A percentile compares a stretch with the other conserved stretches of the same genome.
phyloP scores from a whole-genome alignment of 495 filamentous ascomycete species.

The Trichoderma reesei region DNA sequence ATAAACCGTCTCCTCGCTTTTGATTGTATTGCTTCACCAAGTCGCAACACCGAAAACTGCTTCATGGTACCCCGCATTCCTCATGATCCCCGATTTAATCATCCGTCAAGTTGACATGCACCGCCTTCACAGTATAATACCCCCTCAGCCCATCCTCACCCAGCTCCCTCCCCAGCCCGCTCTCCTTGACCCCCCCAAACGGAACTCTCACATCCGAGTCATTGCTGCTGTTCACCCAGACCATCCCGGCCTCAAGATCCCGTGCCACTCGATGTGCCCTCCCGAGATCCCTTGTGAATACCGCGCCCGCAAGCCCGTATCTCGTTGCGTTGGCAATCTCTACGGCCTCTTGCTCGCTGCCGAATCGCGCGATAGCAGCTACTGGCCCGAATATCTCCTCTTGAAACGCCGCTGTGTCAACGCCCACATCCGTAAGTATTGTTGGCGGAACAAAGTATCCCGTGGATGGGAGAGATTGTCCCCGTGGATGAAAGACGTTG shows the following conservation, averaged over 20 bases:
- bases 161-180: slow-evolving; percentile 81
- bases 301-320: slow-evolving; percentile 76
- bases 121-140: slow-evolving; percentile 72
- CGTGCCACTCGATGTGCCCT: slow-evolving; percentile 75
- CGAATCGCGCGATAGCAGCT: slow-evolving; percentile 73
- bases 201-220: slow-evolving; percentile 67
- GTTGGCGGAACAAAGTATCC: slow-evolving; percentile 72
- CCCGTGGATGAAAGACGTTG: slow-evolving; percentile 59
- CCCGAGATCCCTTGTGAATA: slow-evolving; percentile 77
- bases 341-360: slow-evolving; percentile 76
- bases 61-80: too few species aligned
- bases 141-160: slow-evolving; percentile 75
- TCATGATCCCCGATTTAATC: neutral
- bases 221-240: slow-evolving; percentile 90
- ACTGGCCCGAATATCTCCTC: slow-evolving; percentile 96
- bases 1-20: too few species aligned
- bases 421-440: slow-evolving; percentile 80
- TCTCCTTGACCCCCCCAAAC: slow-evolving; percentile 93
- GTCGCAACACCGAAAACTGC: too few species aligned
- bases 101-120: slow-evolving; percentile 62
- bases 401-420: slow-evolving; percentile 73
- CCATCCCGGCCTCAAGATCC: slow-evolving; percentile 87
- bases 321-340: slow-evolving; percentile 78
- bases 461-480: slow-evolving; percentile 49
- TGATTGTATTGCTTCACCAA: too few species aligned